These are phyloP conservation scores for Colletotrichum australisinense DNA, from an alignment of 2,329 filamentous ascomycete species.

Conservation along the genomic window DNA sequence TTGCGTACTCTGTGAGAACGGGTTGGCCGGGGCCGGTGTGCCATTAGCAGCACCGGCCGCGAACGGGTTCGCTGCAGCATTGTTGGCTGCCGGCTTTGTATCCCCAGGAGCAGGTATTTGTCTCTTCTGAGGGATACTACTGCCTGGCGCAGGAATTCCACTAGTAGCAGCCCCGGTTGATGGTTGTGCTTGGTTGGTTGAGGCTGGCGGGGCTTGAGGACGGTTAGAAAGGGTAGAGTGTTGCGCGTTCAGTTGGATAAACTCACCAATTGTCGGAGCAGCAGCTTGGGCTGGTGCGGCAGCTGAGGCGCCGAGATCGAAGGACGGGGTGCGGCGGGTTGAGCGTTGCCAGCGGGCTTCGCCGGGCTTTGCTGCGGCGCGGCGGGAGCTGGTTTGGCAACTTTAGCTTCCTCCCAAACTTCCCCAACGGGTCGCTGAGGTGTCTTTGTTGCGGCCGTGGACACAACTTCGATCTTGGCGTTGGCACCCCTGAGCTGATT, in stretches of 20 bases:
- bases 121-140: conserved; percentile 28
- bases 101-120: conserved; percentile 7
- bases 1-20: conserved; percentile 12
- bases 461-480: conserved; percentile 82
- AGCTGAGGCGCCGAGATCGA: conserved; percentile 23
- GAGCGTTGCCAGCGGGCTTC: conserved; percentile 25
- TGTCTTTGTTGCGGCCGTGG: conserved; percentile 86
- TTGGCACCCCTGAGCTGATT: conserved; percentile 72
- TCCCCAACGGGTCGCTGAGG: conserved; percentile 85
- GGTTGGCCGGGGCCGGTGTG: background rate
- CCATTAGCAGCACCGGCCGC: conserved; percentile 3
- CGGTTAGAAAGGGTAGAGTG: background rate
- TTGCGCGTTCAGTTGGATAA: conserved; percentile 27
- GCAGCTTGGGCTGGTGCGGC: conserved; percentile 34
- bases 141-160: conserved; percentile 19
- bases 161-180: conserved; percentile 1
- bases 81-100: background rate
- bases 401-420: conserved; percentile 86
- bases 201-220: background rate
- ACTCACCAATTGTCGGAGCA: conserved; percentile 32
- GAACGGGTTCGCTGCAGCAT: conserved; percentile 28
- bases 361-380: conserved; percentile 35
- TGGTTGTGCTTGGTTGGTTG: conserved; percentile 7
- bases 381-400: conserved; percentile 40
- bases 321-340: conserved; percentile 19